Evolutionary conservation across 306 rosid genomes (phyloP).

Genomic region (Quercus wislizeni): DNA sequence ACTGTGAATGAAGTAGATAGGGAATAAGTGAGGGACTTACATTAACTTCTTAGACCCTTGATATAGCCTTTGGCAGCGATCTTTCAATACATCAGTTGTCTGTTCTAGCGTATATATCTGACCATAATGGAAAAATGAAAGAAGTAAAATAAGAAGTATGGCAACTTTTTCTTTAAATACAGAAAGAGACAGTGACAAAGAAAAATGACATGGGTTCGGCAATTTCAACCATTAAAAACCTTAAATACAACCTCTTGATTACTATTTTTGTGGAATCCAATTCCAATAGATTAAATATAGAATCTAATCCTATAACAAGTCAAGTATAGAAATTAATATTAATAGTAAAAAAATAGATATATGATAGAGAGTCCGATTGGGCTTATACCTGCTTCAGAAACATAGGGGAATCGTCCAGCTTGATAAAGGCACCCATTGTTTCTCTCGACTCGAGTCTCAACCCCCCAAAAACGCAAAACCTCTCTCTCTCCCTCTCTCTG

Average conservation of each 20-base stretch:
- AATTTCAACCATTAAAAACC: no score
- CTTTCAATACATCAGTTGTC: conserved; percentile 69
- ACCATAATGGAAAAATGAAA: conserved; percentile 13
- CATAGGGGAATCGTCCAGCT: conserved; percentile 98
- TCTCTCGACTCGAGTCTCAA: neutral
- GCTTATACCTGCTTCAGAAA: conserved; percentile 79
- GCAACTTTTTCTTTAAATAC: no score
- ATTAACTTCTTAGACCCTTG: conserved; percentile 74
- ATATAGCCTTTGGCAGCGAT: conserved; percentile 66
- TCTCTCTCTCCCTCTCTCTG: neutral
- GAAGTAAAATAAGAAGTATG: neutral
- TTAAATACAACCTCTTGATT: no score
- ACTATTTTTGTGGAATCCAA: no score
- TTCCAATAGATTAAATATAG: no score
- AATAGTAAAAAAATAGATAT: neutral
- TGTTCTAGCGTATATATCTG: conserved; percentile 75
- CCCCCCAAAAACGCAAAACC: neutral
- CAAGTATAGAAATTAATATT: neutral
- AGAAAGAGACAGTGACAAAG: no score
- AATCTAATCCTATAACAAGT: neutral
- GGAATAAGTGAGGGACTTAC: conserved; percentile 51
- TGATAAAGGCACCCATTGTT: conserved; percentile 78
- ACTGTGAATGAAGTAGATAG: neutral
- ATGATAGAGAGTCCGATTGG: neutral
- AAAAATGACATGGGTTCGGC: no score